Conservation (phyloP, 306 rosid genomes). For the Cucumis melo region DNA sequence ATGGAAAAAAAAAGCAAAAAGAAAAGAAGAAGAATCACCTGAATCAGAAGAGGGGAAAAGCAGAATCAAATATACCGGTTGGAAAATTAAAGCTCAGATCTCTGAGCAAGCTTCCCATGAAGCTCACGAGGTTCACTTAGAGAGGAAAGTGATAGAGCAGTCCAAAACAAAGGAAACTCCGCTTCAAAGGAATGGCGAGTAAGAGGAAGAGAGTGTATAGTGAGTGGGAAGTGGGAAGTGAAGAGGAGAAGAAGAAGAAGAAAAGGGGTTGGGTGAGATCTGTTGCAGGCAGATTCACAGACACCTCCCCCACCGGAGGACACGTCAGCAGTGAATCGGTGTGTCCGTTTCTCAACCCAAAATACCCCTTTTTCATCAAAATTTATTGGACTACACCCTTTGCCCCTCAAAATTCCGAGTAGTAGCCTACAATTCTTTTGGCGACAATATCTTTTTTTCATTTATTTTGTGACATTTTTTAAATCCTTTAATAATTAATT, state of each 20-base stretch:
- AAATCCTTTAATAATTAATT: no score
- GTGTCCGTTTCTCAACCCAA: conserved; percentile 28
- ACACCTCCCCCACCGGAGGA: conserved; percentile 27
- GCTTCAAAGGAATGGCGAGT: neutral
- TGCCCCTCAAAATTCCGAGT: no score
- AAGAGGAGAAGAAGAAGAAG: neutral
- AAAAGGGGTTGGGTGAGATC: conserved; percentile 34
- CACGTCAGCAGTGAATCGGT: conserved; percentile 49
- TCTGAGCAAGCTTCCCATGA: conserved; percentile 66
- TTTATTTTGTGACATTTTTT: no score
- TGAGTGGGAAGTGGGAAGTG: neutral
- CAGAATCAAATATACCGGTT: conserved; percentile 18
- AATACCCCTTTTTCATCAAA: neutral
- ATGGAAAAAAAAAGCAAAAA: neutral
- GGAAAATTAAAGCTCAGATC: conserved; percentile 58
- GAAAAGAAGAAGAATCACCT: conserved; percentile 39
- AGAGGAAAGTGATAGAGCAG: conserved; percentile 36
- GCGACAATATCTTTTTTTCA: no score
- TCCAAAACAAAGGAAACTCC: conserved; percentile 1
- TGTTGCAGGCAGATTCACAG: conserved; percentile 38
- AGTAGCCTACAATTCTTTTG: no score
- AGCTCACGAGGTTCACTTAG: conserved; percentile 44
- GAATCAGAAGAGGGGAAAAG: conserved; percentile 31
- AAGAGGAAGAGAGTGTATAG: neutral
- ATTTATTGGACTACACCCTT: no score